phyloP scores from a whole-genome alignment of 331 rosid species.

The Cydonia oblonga region DNA sequence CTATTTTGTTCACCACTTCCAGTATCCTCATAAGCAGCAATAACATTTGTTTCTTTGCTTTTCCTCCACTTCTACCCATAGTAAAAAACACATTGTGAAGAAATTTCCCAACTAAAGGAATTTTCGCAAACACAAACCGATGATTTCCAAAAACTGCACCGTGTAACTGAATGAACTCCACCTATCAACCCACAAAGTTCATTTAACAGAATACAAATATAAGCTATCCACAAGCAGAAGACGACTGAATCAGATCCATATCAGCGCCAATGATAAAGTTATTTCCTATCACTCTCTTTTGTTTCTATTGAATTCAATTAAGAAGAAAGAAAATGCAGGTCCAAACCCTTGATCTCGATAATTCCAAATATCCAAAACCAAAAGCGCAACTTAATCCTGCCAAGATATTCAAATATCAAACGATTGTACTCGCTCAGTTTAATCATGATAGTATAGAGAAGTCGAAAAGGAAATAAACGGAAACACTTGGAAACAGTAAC shows the following conservation, averaged over 20 bases:
- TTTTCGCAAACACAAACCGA: constrained; percentile 21
- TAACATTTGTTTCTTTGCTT: constrained; percentile 55
- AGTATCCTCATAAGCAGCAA: constrained; percentile 31
- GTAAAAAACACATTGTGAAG: constrained; percentile 8
- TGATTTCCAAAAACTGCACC: constrained; percentile 3
- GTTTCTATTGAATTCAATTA: not conserved
- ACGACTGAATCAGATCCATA: not conserved
- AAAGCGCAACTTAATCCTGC: not conserved
- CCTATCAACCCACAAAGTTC: not conserved
- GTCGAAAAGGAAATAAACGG: not conserved
- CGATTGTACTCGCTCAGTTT: not conserved
- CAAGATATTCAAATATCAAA: not conserved
- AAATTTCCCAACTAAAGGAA: constrained; percentile 14
- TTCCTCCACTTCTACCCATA: constrained; percentile 75
- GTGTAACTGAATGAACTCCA: constrained; percentile 5
- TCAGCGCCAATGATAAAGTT: not conserved
- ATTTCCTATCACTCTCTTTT: not conserved
- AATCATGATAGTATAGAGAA: constrained; percentile 7
- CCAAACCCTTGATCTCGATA: not conserved
- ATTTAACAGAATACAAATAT: not conserved
- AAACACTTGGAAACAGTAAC: not conserved
- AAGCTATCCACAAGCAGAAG: not conserved
- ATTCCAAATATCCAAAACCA: not conserved
- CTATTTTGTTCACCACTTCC: constrained; percentile 50
- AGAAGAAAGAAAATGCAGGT: not conserved